Evolutionary conservation across 257 asterid genomes (phyloP).

Genomic region (Salvia hispanica): DNA sequence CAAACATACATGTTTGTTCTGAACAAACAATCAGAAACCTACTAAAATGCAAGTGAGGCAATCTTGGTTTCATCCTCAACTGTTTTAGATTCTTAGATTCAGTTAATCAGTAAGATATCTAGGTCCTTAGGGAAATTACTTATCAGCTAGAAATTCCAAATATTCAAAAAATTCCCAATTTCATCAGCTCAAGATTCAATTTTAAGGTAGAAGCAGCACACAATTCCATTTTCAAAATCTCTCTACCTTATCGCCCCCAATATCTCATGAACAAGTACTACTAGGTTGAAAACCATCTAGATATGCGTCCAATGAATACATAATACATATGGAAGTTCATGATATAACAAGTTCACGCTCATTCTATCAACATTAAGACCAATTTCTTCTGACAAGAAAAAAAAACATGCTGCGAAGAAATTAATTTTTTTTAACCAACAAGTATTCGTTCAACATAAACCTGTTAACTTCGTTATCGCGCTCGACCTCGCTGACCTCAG

Average conservation of each 20-base stretch:
- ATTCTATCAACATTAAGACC: neutral
- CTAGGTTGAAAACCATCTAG: constrained; percentile 21
- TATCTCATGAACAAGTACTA: constrained; percentile 17
- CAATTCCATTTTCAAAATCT: neutral
- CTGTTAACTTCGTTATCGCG: constrained; percentile 94
- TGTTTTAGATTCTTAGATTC: neutral
- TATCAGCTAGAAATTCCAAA: neutral
- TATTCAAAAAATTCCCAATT: constrained; percentile 13
- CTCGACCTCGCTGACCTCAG: constrained; percentile 98
- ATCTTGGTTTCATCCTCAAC: neutral
- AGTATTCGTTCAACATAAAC: constrained; percentile 36
- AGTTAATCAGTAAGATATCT: neutral
- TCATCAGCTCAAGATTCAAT: constrained; percentile 12
- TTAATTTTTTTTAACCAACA: neutral
- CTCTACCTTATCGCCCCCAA: neutral
- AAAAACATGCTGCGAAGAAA: constrained; percentile 16
- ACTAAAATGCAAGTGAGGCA: neutral
- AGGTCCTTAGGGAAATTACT: neutral
- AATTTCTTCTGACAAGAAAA: neutral
- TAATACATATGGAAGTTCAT: neutral
- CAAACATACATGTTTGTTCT: neutral
- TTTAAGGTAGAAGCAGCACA: neutral
- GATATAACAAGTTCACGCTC: constrained; percentile 1
- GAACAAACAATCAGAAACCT: neutral
- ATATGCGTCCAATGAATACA: constrained; percentile 1